Base-by-base conservation (phyloP, 768 basidiomycete genomes). In the Hirschioporus abietinus region DNA sequence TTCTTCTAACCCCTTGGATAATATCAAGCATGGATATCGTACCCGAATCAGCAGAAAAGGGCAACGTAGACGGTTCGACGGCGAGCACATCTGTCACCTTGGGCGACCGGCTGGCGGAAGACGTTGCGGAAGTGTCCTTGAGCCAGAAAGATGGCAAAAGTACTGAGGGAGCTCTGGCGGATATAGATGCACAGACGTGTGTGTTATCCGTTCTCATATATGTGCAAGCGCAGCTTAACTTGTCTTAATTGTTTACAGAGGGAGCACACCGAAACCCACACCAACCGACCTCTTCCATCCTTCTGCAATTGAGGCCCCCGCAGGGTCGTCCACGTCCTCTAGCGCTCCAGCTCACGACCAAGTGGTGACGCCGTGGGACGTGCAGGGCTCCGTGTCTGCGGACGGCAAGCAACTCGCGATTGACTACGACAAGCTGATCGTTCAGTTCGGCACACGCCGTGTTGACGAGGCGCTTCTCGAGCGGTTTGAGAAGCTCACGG, bases 291-390 rank as follows among this genome's bases (percentile, higher is more conserved):
- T 30, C 30, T 30, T 30, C 30, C 58, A 59, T 59, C 58, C 58
- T n/a, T 59, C 58, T 7, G 9, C 58, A 59, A n/a, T 26, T 9
- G 20, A 26, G 9, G 65, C 71, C 1, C 71, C 74, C 0, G 73
- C 72, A 30, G 71, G 77, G 64, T 78, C 78, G 1, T 34, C 62
- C 10, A 30, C 35, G 0, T 35, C 34, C 26, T 75, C 71, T 12
- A 69, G 75, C 60, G 72, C 74, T 0, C 64, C 76, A 3, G 62
- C 74, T 0, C 81, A 83, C 64, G 87, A 83, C 20, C 96, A 98
- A 76, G 83, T 95, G 64, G 89, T 99, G 60, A 99, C 97, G 0
- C 97, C 97, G 18, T 99, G 97, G 93, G 95, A 98, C 70, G 97
- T 99, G 7, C 91, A 96, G 71, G 97, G 96, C 64, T 89, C 88